Percentiles rank a stretch among this genome's conserved stretches.
Evolutionary conservation across 2,329 filamentous ascomycete species (phyloP).

Genomic region (Fusarium udum): DNA sequence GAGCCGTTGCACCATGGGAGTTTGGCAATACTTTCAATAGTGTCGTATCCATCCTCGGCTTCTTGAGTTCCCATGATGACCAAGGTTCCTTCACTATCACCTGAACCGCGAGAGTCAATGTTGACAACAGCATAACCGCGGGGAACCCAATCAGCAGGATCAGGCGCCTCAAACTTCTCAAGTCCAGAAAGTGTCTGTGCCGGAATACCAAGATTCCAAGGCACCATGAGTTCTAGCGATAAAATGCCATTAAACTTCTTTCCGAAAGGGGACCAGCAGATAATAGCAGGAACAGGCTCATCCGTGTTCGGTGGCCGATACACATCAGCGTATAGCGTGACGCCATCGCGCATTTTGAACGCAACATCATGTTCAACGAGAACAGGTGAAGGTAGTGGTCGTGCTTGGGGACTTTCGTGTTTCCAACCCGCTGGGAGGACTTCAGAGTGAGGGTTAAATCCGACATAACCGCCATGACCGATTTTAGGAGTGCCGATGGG

Average conservation of each 20-base stretch:
- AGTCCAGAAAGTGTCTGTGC: neutral
- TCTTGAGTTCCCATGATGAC: slow-evolving; percentile 17
- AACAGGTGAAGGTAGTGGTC: neutral
- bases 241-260: slow-evolving; percentile 17
- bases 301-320: neutral
- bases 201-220: neutral
- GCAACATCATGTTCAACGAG: slow-evolving; percentile 12
- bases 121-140: slow-evolving; percentile 15
- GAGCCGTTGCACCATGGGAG: neutral
- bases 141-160: slow-evolving; percentile 11
- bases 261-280: slow-evolving; percentile 16
- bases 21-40: neutral
- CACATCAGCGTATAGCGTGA: slow-evolving; percentile 4
- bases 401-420: neutral
- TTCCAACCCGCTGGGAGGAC: slow-evolving; percentile 2
- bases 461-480: slow-evolving; percentile 7
- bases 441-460: slow-evolving; percentile 3
- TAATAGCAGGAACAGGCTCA: neutral
- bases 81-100: neutral
- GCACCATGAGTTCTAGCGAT: neutral
- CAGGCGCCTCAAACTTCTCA: slow-evolving; percentile 12
- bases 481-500: neutral
- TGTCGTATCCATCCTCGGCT: neutral
- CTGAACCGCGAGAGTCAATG: slow-evolving; percentile 3
- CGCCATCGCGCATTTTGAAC: neutral